Base-by-base conservation (phyloP, 208 protist species). In the Leishmania major region DNA sequence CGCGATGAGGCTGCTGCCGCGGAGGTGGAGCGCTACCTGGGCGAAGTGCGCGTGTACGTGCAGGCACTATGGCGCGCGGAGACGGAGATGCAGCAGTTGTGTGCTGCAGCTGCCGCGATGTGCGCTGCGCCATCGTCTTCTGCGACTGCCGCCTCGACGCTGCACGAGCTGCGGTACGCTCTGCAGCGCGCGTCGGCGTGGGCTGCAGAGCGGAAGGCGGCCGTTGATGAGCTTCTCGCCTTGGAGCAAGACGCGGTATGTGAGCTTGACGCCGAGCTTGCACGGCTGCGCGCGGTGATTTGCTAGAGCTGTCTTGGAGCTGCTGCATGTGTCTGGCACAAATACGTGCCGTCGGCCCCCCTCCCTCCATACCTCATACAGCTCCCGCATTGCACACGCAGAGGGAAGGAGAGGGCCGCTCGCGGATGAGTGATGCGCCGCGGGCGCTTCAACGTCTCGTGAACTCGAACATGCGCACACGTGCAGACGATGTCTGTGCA, bases 21-120 rank as follows among this genome's bases (percentile, higher is more conserved):
- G 35, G 80, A 37, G 45, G 57, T 66, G 3, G 69, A 71, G 10
- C 71, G 47, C 25, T 85, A 80, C 51, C 77, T 82, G 19, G 35
- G 57, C 25, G 83, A 84, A 2, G 75, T 80, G 10, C 76, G 73
- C 5, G 77, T 87, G 51, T 89, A 89, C 73, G 51, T 85, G 70
- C 78, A 85, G 45, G 87, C 87, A 19, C 77, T 88, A 76, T 51
- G 69, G 31, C 40, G 64, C 2, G 87, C 87, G 0, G 82, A 73
- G 62, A 71, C 37, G 17, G 85, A 89, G 64, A 47, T 84, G 75
- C 67, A 55, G 35, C 55, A 31, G 15, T 51, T 86, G 47, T 70
- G 40, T 40, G 45, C 78, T 62, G 51, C 77, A 3, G 60, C 64
- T n/a, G 51, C 69, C 17, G 1, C 49, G 4, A 35, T 31, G 37